Percentiles rank a stretch among this genome's conserved stretches.
Conservation (phyloP, 139 green algal species). For the Cymbomonas tetramitiformis region DNA sequence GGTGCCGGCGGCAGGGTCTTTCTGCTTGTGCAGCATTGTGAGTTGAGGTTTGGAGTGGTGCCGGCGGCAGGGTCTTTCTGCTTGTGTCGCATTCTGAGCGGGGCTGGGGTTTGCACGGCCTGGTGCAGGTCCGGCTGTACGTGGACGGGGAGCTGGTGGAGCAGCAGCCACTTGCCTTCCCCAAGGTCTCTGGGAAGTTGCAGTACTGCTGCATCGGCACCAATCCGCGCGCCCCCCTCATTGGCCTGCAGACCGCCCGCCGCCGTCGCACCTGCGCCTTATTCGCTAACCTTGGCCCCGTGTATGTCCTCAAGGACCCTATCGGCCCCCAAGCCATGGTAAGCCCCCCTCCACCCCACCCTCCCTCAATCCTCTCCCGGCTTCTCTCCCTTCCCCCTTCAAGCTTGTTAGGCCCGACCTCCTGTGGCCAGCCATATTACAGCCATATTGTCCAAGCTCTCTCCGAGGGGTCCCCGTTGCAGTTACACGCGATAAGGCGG, state of each 20-base stretch:
- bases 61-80: too few relatives aligned
- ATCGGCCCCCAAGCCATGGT: slow-evolving; percentile 25
- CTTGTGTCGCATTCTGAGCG: neutral
- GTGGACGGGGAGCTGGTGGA: slow-evolving; percentile 25
- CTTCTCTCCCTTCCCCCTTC: too few relatives aligned
- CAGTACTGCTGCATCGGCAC: slow-evolving; percentile 33
- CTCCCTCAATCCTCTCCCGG: too few relatives aligned
- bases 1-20: neutral
- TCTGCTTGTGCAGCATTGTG: neutral
- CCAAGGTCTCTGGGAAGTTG: slow-evolving; percentile 15
- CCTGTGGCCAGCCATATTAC: too few relatives aligned
- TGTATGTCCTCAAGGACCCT: slow-evolving; percentile 36
- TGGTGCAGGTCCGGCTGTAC: slow-evolving; percentile 19
- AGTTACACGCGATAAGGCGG: too few relatives aligned
- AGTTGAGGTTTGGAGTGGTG: too few relatives aligned
- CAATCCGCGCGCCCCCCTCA: slow-evolving; percentile 34
- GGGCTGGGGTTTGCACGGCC: neutral
- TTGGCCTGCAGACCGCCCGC: slow-evolving; percentile 23
- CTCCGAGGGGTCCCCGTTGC: too few relatives aligned
- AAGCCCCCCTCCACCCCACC: too few relatives aligned
- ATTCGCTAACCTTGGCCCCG: slow-evolving; percentile 27
- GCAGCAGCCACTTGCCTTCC: slow-evolving; percentile 18
- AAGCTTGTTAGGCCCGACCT: too few relatives aligned
- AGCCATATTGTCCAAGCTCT: too few relatives aligned
- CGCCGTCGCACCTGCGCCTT: slow-evolving; percentile 28